These are phyloP conservation scores for Sporisorium graminicola DNA, from an alignment of 1,284 basidiomycete species.

Conservation along the genomic window DNA sequence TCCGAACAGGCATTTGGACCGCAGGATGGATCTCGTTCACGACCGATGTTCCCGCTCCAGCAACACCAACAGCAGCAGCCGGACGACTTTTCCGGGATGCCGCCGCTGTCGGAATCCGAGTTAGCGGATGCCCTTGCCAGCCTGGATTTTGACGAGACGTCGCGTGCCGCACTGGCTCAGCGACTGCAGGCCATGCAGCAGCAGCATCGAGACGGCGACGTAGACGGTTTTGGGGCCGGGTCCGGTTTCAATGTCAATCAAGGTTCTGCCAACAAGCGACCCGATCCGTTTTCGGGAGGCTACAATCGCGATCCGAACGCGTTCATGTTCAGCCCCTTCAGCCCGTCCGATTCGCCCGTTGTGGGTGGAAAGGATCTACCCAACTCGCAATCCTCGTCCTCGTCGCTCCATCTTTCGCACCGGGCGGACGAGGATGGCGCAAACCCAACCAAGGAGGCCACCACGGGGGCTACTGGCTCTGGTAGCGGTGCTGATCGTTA, in stretches of 20 bases:
- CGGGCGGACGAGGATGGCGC: constrained; percentile 19
- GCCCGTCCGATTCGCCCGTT: constrained; percentile 51
- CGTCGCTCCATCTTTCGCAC: constrained; percentile 27
- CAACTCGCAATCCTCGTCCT: constrained; percentile 13
- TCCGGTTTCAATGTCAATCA: background rate
- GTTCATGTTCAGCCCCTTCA: constrained; percentile 58
- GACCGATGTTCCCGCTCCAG: constrained; percentile 10
- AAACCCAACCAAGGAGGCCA: background rate
- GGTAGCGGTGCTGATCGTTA: constrained; percentile 10
- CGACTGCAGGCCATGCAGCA: constrained; percentile 25
- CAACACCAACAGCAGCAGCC: constrained; percentile 19
- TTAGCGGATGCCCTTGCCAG: constrained; percentile 39
- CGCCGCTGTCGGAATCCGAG: constrained; percentile 33
- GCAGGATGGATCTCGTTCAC: constrained; percentile 8
- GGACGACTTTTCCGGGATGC: constrained; percentile 9
- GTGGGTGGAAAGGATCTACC: constrained; percentile 51
- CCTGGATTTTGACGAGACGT: constrained; percentile 41
- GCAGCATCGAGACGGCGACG: constrained; percentile 3
- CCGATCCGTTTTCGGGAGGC: constrained; percentile 26
- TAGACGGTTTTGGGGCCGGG: constrained; percentile 8
- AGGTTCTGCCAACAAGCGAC: constrained; percentile 3
- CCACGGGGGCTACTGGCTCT: background rate
- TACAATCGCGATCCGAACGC: constrained; percentile 47
- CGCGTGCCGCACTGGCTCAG: constrained; percentile 23
- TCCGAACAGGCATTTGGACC: background rate